Base-by-base conservation (phyloP, 1,284 basidiomycete species). In the Cryptococcus neoformans region DNA sequence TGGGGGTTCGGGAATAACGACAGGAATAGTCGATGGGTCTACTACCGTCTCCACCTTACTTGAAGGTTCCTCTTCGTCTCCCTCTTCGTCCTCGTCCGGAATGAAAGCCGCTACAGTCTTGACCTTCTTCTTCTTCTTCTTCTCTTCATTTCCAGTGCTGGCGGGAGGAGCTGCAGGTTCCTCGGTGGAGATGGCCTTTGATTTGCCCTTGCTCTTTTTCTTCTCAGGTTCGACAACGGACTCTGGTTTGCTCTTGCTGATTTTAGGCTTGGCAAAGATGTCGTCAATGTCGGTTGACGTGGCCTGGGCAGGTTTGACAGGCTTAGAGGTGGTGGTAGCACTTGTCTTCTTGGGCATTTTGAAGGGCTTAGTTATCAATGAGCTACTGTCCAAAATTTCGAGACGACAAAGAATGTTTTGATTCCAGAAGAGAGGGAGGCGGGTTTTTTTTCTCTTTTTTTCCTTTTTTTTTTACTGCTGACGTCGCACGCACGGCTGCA, bases 251-350 rank as follows among this genome's bases (percentile, higher is more conserved):
- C 56, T 37, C 40, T 53, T 58, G 47, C 62, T 65, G 44, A 65
- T 45, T 40, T 58, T 53, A 6, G 59, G 56, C 17, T 59, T 54
- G 16, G 69, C 69, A 51, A 75, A 75, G 46, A 75, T 75, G 53
- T 75, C 72, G 60, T 75, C 74, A 36, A 75, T 75, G 17, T 59
- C 63, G 34, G 55, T 57, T 10, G 58, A 38, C n/a, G 21, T 37
- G 39, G 35, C 21, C 35, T 40, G 37, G 36, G 53, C 28, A 45
- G 55, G 16, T 34, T 57, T 53, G 49, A 17, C 16, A 49, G 37
- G 17, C n/a, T 38, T 41, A 38, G 11, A 36, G 38, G 8, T 10
- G 49, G 21, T 21, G 21, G 21, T 21, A 21, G 21, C 21, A 21
- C 21, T 38, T n/a, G 34, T 38, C n/a, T 50, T 50, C 16, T 50